phyloP scores from a whole-genome alignment of 371 early-diverging fungal genomes.

The Saksenaea vasiformis region DNA sequence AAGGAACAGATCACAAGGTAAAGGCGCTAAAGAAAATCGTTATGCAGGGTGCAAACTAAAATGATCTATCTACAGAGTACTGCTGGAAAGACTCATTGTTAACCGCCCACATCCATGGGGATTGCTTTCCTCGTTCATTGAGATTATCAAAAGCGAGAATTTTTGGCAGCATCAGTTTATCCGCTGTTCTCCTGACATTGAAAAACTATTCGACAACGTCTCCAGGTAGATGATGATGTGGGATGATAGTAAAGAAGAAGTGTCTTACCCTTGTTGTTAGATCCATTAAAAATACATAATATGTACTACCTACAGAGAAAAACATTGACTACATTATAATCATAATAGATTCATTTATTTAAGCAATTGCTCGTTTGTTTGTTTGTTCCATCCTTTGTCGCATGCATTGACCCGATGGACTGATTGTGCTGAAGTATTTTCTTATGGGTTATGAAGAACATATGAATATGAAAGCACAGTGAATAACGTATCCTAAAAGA shows the following conservation, averaged over 20 bases:
- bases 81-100: slow-evolving; percentile 94
- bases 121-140: slow-evolving; percentile 93
- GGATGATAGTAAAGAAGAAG: no score
- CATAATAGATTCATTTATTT: no score
- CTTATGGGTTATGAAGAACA: no score
- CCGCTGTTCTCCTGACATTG: slow-evolving; percentile 66
- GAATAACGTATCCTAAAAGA: no score
- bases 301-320: neutral
- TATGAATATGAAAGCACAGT: no score
- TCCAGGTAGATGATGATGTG: slow-evolving; percentile 41
- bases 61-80: slow-evolving; percentile 52
- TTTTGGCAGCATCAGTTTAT: slow-evolving; percentile 82
- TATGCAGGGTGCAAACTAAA: neutral
- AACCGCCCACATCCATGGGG: slow-evolving; percentile 99
- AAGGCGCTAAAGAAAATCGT: slow-evolving; percentile 36
- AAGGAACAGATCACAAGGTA: slow-evolving; percentile 90
- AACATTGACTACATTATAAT: no score
- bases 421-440: no score
- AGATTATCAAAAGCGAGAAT: slow-evolving; percentile 84
- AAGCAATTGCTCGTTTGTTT: no score
- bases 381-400: no score
- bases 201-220: slow-evolving; percentile 67
- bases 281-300: neutral
- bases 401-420: no score
- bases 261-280: neutral